Base-by-base conservation (phyloP, 2,329 filamentous ascomycete genomes). In the Cadophora malorum region DNA sequence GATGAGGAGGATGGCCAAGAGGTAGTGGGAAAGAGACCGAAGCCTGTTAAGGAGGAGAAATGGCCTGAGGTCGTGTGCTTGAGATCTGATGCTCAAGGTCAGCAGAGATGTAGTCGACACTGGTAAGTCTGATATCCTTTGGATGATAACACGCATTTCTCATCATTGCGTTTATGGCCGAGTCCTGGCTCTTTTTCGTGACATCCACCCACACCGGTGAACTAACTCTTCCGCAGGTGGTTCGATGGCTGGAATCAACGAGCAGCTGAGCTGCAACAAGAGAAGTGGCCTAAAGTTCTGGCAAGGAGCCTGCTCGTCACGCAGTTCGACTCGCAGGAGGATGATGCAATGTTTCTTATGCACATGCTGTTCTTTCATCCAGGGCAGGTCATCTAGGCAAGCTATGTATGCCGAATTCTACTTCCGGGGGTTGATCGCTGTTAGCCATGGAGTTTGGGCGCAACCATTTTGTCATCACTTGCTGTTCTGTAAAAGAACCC, bases 41-140 rank as follows among this genome's bases (percentile, higher is more conserved):
- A 53, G 10, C 23, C 14, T 5, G 50, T 28, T 7, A 53, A 28
- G 14, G 50, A 31, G 14, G 50, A 53, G 50, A 53, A 12, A 19
- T 69, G 67, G 67, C 67, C 67, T 12, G 59, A 65, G n/a, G 49
- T 69, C n/a, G 59, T 61, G 1, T 69, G 67, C 58, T 47, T 69
- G 33, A 52, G 59, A 21, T 28, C n/a, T 28, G n/a, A 53, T 25
- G 67, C 63, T 10, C 8, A 49, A 49, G 59, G 23, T 6, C 16
- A 23, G 31, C 38, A 64, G 52, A 41, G 23, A 53, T 70, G 61
- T 38, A 64, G 56, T 35, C 23, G 63, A 35, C 68, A 70, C 60
- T 63, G 60, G 62, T 59, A 12, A 38, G 55, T 45, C 33, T 28
- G 28, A 21, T n/a, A 19, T 41, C 19, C 7, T 21, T 49, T 8